Conservation (phyloP, 371 early-diverging fungal species). For the Blastocladiella emersonii region DNA sequence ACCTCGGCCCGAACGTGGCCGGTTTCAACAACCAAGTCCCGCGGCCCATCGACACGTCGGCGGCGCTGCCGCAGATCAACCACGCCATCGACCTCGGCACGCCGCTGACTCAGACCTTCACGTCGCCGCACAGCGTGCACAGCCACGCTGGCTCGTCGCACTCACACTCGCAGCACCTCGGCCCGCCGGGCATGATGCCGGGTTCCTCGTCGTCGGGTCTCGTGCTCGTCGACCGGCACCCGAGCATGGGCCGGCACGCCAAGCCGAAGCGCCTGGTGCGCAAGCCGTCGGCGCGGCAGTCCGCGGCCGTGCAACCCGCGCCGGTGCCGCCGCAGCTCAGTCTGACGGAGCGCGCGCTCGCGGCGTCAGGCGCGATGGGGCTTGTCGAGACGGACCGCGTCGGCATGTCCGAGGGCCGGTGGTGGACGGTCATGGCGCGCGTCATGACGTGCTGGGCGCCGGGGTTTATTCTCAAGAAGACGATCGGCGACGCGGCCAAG, state of each 20-base stretch:
- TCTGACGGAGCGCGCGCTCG: neutral
- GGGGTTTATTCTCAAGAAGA: slow-evolving; percentile 26
- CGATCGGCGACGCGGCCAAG: slow-evolving; percentile 20
- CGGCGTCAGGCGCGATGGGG: neutral
- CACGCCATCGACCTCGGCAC: too few relatives aligned
- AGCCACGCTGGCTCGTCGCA: neutral
- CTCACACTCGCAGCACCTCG: neutral
- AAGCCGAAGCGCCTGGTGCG: neutral
- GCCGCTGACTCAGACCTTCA: too few relatives aligned
- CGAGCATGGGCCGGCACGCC: neutral
- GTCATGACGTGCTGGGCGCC: slow-evolving; percentile 67
- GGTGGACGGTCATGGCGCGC: slow-evolving; percentile 57
- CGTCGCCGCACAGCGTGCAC: too few relatives aligned
- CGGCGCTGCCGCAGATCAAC: too few relatives aligned
- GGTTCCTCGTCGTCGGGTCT: neutral
- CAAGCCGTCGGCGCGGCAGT: neutral
- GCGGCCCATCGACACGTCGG: too few relatives aligned
- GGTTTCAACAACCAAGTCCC: too few relatives aligned
- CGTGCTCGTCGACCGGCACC: neutral
- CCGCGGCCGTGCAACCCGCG: neutral
- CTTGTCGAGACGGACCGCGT: neutral
- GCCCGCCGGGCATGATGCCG: too few relatives aligned
- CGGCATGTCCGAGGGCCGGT: neutral
- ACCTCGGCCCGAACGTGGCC: too few relatives aligned
- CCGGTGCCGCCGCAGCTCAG: neutral